Base-by-base conservation (phyloP, 129 eudicot genomes). In the Scalesia atractyloides region DNA sequence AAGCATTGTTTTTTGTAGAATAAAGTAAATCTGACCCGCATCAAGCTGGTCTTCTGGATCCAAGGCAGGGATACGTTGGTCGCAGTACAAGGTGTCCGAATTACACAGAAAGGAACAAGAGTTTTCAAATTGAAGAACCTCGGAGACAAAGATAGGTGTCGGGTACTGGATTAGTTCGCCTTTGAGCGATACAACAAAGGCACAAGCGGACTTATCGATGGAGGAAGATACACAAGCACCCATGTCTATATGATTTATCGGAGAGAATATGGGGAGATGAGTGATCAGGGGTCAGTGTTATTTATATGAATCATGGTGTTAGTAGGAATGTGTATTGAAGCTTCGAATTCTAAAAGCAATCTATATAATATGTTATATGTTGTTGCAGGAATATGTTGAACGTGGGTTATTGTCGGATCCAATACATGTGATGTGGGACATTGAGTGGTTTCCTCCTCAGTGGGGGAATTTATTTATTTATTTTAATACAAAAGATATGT, bases 21-120 rank as follows among this genome's bases (percentile, higher is more conserved):
- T 50, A 62, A 89, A 89, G 63, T 89, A 89, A 39, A 89, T 89
- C 77, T 89, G 92, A 33, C 77, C 82, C 0, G 83, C 74, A 57
- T 84, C 83, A 18, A 89, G 82, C 57, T 80, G 78, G 14, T 82
- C 80, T 8, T 76, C 72, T 2, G 50, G 30, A 7, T 76, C 74
- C 72, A 89, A 57, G 22, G 80, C 64, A 5, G 81, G 70, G 37
- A 89, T 81, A 56, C 41, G 47, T 2, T 86, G 85, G 63, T 89
- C 90, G 69, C 73, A 84, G 16, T 72, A 80, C 68, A 89, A 59
- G 63, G 66, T 22, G 50, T 89, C 96, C 30, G 96, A 89, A 56
- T 84, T 81, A 68, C 96, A 89, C 17, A 89, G n/a, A 53, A 89
- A 85, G 48, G 65, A 66, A 24, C 43, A 52, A 18, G 84, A 80